Base-by-base conservation (phyloP, 2,329 filamentous ascomycete species). In the Diaporthe caulivora region DNA sequence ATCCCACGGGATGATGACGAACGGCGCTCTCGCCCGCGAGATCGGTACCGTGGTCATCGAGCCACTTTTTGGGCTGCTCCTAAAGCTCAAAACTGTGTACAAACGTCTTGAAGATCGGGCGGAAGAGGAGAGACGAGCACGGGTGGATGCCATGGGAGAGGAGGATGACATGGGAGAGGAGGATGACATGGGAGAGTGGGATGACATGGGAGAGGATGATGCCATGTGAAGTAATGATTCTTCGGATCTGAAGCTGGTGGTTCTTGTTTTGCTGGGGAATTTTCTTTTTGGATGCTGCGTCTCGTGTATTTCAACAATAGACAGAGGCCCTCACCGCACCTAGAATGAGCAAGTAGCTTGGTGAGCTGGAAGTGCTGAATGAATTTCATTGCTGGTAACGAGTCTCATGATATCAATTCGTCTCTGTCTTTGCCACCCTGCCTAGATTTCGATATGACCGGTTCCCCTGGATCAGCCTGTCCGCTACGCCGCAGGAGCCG, bases 261-360 rank as follows among this genome's bases (percentile, higher is more conserved):
- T 34, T 18, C 7, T 11, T 67, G 31, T 67, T 21, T 21, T 29
- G 37, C 13, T 26, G 44, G 17, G 21, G 44, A n/a, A 8, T 49
- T 37, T 4, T 8, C 13, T 34, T 51, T 51, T 34, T 26, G 31
- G n/a, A 40, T 18, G 37, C 15, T 53, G 10, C 31, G 37, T n/a
- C 53, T 67, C n/a, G n/a, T 67, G 62, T 67, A 67, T 40, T 67
- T 37, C 15, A 26, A 18, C 18, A 29, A 18, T 51, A 18, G 26
- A 24, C n/a, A 26, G n/a, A 10, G 11, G 11, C 6, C 40, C 3
- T 26, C 40, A 29, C 42, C 15, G 62, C 53, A 67, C 62, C 53
- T 53, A 53, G 29, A 24, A 24, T 26, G 62, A 67, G 62, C 62
- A 40, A 53, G 26, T 21, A 47, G 62, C 62, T 53, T 47, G 11